phyloP scores from a whole-genome alignment of 371 early-diverging fungal species.

The Ordospora colligata region DNA sequence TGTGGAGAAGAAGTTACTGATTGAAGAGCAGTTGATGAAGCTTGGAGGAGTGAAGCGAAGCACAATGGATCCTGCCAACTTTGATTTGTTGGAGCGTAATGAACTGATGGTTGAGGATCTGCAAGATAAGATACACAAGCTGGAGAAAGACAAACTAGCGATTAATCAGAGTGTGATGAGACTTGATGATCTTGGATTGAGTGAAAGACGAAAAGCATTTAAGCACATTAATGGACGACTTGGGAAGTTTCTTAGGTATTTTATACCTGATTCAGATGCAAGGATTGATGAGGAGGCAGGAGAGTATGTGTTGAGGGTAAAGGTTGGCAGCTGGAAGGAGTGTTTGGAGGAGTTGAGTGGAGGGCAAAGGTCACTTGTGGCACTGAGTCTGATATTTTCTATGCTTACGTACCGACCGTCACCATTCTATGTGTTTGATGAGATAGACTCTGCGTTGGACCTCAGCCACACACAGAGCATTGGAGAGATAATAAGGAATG shows the following conservation, averaged over 20 bases:
- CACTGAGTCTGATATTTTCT: slow-evolving; percentile 85
- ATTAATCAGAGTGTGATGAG: slow-evolving; percentile 51
- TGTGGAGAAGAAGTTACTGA: not conserved
- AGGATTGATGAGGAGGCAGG: slow-evolving; percentile 20
- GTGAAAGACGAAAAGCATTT: slow-evolving; percentile 60
- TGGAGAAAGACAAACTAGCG: slow-evolving; percentile 57
- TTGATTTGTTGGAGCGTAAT: slow-evolving; percentile 61
- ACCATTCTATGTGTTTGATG: slow-evolving; percentile 98
- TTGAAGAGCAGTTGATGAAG: not conserved
- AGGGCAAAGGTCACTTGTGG: slow-evolving; percentile 90
- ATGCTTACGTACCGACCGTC: slow-evolving; percentile 94
- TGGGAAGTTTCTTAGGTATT: slow-evolving; percentile 54
- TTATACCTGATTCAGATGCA: slow-evolving; percentile 46
- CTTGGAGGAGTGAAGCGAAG: not conserved
- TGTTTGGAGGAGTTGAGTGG: slow-evolving; percentile 90
- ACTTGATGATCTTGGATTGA: slow-evolving; percentile 41
- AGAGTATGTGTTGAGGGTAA: slow-evolving; percentile 83
- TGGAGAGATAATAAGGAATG: slow-evolving; percentile 79
- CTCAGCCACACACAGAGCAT: slow-evolving; percentile 94
- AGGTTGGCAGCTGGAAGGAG: slow-evolving; percentile 90
- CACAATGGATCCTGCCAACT: slow-evolving; percentile 58
- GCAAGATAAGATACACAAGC: slow-evolving; percentile 54
- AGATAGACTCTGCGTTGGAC: slow-evolving; percentile 98
- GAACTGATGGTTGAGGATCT: slow-evolving; percentile 48
- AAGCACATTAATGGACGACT: slow-evolving; percentile 54